A percentile compares a stretch with the other conserved stretches of the same genome.
Evolutionary conservation across 306 rosid genomes (phyloP).

Genomic region (Citrullus colocynthis): DNA sequence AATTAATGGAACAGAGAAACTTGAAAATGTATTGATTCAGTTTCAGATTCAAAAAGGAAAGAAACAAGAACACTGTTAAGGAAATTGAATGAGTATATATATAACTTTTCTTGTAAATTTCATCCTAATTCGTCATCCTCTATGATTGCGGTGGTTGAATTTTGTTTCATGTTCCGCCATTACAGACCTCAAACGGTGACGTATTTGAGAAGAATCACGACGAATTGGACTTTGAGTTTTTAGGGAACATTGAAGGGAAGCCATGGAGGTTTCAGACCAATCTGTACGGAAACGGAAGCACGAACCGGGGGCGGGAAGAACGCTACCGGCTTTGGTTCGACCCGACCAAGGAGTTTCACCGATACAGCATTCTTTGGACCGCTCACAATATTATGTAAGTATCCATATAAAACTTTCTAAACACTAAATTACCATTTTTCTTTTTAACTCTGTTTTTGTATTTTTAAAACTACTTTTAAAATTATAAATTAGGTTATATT

Average conservation of each 20-base stretch:
- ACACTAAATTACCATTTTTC: background rate
- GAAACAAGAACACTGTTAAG: background rate
- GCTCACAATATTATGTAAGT: conserved; percentile 47
- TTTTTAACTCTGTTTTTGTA: no score
- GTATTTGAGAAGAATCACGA: conserved; percentile 78
- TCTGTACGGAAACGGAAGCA: conserved; percentile 85
- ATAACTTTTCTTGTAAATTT: background rate
- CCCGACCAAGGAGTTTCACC: conserved; percentile 53
- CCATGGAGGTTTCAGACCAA: conserved; percentile 97
- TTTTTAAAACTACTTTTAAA: no score
- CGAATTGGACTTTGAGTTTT: conserved; percentile 85
- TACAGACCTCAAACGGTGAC: conserved; percentile 82
- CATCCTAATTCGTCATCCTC: background rate
- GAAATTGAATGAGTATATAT: background rate
- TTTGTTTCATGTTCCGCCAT: background rate
- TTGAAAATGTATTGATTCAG: background rate
- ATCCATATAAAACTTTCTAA: background rate
- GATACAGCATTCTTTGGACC: conserved; percentile 97
- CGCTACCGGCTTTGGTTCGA: conserved; percentile 94
- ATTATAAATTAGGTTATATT: no score
- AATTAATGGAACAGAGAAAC: background rate
- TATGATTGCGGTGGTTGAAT: conserved; percentile 4
- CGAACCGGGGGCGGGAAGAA: conserved; percentile 83
- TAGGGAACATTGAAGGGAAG: conserved; percentile 68
- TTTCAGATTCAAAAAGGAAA: background rate